Conservation (phyloP, 2,329 filamentous ascomycete species). For the Trichoderma guizhouense region DNA sequence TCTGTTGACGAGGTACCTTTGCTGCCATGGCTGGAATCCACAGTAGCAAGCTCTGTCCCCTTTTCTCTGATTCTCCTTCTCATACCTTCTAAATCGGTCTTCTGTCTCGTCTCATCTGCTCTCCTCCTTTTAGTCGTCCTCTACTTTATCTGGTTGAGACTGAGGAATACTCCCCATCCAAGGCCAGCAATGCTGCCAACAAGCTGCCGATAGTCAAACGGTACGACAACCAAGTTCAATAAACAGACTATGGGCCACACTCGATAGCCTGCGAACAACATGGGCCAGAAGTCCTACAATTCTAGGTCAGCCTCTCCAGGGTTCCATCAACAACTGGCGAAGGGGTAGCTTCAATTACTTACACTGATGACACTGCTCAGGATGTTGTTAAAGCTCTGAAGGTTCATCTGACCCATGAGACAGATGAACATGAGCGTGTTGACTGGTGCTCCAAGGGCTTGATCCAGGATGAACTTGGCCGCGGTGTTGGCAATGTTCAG, state of each 20-base stretch:
- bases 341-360: not conserved
- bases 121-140: not conserved
- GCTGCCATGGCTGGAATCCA: not conserved
- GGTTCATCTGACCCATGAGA: constrained; percentile 14
- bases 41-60: not conserved
- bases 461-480: constrained; percentile 15
- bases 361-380: not conserved
- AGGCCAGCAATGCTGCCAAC: constrained; percentile 14
- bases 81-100: not conserved
- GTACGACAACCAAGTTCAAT: constrained; percentile 8
- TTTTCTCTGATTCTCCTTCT: not conserved
- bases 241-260: constrained; percentile 14
- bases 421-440: constrained; percentile 17
- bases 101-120: not conserved
- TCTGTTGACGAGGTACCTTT: not conserved
- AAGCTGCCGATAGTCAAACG: constrained; percentile 12
- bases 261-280: constrained; percentile 12
- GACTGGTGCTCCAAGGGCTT: constrained; percentile 6
- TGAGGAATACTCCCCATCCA: constrained; percentile 15
- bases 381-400: constrained; percentile 1
- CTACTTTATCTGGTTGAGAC: constrained; percentile 16
- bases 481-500: constrained; percentile 14
- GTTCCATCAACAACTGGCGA: not conserved
- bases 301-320: not conserved
- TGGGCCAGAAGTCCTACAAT: constrained; percentile 10